Evolutionary conservation across 305 asterid species (phyloP).

Genomic region (Fraxinus velutina): DNA sequence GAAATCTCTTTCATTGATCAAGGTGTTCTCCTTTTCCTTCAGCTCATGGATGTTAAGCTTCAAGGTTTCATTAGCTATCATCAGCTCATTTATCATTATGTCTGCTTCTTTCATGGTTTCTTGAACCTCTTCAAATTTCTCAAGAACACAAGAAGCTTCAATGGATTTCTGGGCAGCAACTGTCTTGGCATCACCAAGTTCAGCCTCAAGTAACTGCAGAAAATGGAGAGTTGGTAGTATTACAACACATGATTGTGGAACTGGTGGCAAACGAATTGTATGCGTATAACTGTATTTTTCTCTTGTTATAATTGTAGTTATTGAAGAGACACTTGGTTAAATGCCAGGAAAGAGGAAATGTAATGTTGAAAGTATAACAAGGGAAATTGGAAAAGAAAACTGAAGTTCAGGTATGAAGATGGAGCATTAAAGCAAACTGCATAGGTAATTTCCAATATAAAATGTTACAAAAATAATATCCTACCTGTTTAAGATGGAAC

Average conservation of each 20-base stretch:
- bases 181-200: constrained; percentile 72
- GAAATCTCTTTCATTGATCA: constrained; percentile 41
- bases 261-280: neutral
- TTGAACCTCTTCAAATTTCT: constrained; percentile 90
- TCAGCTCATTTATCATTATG: constrained; percentile 78
- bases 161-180: constrained; percentile 74
- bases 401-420: constrained; percentile 3
- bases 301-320: neutral
- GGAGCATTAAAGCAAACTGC: neutral
- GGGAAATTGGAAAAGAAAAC: neutral
- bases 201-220: constrained; percentile 72
- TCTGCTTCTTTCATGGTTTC: constrained; percentile 89
- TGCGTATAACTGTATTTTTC: neutral
- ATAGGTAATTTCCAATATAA: neutral
- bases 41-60: constrained; percentile 56
- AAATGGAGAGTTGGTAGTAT: constrained; percentile 4
- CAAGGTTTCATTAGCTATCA: constrained; percentile 83
- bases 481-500: constrained; percentile 69
- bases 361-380: neutral
- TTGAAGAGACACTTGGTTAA: neutral
- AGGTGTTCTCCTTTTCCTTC: constrained; percentile 49
- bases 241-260: constrained; percentile 5
- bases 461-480: constrained; percentile 7
- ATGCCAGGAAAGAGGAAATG: constrained; percentile 1
- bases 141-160: constrained; percentile 79